Base-by-base conservation (phyloP, 169 alveolate genomes). In the Plasmodium berghei region DNA sequence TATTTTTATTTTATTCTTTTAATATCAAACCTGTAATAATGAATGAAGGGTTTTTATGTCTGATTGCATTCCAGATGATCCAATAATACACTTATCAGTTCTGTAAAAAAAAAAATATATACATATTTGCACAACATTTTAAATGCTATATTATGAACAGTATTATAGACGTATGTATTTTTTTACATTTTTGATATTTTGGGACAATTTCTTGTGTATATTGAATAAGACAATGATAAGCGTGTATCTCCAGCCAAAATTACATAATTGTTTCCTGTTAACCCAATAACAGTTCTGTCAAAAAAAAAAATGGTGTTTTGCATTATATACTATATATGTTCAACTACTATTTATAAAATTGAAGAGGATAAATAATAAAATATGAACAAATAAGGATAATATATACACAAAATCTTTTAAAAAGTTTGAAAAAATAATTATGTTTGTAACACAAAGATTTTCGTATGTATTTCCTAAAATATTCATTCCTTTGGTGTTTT, bases 61-160 rank as follows among this genome's bases (percentile, higher is more conserved):
- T 5, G 99, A 98, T 72, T 95, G 96, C 99, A 97, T 97, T 46
- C 99, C 99, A 48, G 98, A 93, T 24, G 98, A 93, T 20, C 98
- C 97, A 56, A 97, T 74, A 42, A 95, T 94, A 80, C 96, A 92
- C 59, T 90, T 96, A 52, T 95, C 95, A 16, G 99, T 97, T 67
- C 95, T 93, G 74, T 26, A 45, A 26, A 62, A 54, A 34, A 28
- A 71, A 67, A 26, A 34, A 66, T 22, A 22, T 1, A 22, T 22
- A 22, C 26, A 22, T 22, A 22, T 20, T 18, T 58, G 22, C 22
- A 58, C 26, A 22, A 58, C 26, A 22, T 14, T 52, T 14, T 48
- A 48, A 48, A 48, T 9, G 56, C 1, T 48, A 12, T 1, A 48
- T 12, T 0, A 48, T 9, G 14, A 9, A 48, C 1, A 48, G 56